Base-by-base conservation (phyloP, 2,329 filamentous ascomycete genomes). In the Dactylellina haptotyla region DNA sequence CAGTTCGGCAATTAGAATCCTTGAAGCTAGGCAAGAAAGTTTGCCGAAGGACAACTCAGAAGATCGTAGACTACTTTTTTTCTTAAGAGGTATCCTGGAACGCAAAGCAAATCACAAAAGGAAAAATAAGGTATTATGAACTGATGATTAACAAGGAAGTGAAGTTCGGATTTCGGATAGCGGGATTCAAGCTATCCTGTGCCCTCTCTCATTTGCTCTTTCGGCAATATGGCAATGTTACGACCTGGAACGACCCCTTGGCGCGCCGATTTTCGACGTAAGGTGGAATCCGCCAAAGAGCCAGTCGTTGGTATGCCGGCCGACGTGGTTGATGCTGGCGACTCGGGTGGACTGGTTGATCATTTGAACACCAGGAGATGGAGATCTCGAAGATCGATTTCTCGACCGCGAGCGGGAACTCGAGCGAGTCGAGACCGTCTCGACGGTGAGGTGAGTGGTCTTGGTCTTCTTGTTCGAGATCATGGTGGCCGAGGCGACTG, bases 201-300 rank as follows among this genome's bases (percentile, higher is more conserved):
- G n/a, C n/a, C n/a, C n/a, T n/a, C n/a, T n/a, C n/a, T n/a, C n/a
- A n/a, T n/a, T n/a, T n/a, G n/a, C 32, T 53, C 3, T 1, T 46
- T 46, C 6, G 41, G 41, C 41, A 23, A n/a, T n/a, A 16, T 4
- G 18, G 32, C 32, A 23, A 51, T 45, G 26, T 46, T 45, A 56
- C 30, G 43, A 65, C 67, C 63, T 65, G 18, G 59, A 46, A n/a
- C 67, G 45, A n/a, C 67, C 67, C 23, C 67, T 59, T 18, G 43
- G 67, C 14, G 67, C 53, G 20, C 67, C 67, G 30, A 72, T 74
- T 50, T 67, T 74, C 30, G 62, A 62, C 4, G 62, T 74, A 18
- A 74, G 62, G 46, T 67, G 61, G 62, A 74, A 74, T 4, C 70
- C 70, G n/a, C 70, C 70, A 37, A 74, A 74, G n/a, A 74, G 62